Evolutionary conservation across 805 yeast genomes (phyloP), one percentile per base, ranked within the genome.

Genomic region (Sungouiella blattae): DNA sequence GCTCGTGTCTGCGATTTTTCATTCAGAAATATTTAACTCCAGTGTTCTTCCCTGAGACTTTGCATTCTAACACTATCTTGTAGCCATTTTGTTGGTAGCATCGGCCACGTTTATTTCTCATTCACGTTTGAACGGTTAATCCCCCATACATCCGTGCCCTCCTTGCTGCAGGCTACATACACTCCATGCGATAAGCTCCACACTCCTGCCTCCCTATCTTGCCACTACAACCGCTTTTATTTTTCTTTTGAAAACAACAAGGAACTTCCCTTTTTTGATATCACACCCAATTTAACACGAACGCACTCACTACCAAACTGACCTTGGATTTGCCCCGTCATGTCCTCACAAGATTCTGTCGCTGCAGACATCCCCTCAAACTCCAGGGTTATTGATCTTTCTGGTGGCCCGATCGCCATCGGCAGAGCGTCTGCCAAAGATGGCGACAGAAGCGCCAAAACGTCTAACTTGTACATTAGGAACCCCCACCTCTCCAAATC

Each of bases 401-500:
- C 28, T 4, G 26, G 21, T 4, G 37, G 41, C 11, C 39, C 37
- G 11, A 25, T 40, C 9, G 36, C 32, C 1, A 39, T 47, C 9
- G 51, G 51, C 9, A 50, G 71, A 33, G 68, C 67, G 12, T 63
- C 69, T 4, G 17, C 36, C n/a, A 53, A 42, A 26, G 66, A 61
- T 40, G 23, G 39, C 6, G 26, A 40, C 14, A 47, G 71, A 32
- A 32, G 34, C 15, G 56, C 64, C 14, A 41, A 38, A 17, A 29
- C 41, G n/a, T 40, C 52, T 31, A 67, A 67, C 43, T 53, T 67
- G 35, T 47, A 36, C 42, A 57, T 67, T 41, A 40, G 45, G 20
- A 58, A 61, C 41, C 41, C 58, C 26, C 71, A 67, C 43, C 43
- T 68, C 30, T 64, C 71, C 6, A 66, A 64, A 43, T 28, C 41